These are phyloP conservation scores for Hippophae rhamnoides DNA, from an alignment of 306 rosid genomes.

Conservation along the genomic window DNA sequence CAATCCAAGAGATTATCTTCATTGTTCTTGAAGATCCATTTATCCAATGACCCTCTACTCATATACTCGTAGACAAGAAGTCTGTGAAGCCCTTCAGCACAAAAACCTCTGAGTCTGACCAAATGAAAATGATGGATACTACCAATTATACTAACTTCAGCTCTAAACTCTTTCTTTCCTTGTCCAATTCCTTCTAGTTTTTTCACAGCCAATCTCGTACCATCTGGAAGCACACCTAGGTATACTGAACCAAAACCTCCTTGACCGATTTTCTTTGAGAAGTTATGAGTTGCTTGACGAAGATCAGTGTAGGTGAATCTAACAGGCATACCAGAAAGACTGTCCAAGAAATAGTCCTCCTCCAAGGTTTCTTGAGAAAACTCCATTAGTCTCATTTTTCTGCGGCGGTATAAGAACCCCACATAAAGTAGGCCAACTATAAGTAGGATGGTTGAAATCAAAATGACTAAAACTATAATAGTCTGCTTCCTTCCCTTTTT, in stretches of 20 bases:
- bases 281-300: slow-evolving; percentile 64
- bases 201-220: slow-evolving; percentile 78
- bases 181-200: slow-evolving; percentile 82
- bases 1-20: slow-evolving; percentile 45
- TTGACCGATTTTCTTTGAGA: slow-evolving; percentile 72
- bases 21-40: slow-evolving; percentile 70
- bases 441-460: slow-evolving; percentile 34
- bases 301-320: slow-evolving; percentile 69
- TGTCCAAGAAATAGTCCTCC: slow-evolving; percentile 78
- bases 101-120: slow-evolving; percentile 74
- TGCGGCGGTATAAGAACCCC: slow-evolving; percentile 39
- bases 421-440: slow-evolving; percentile 37
- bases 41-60: slow-evolving; percentile 78
- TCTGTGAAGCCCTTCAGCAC: slow-evolving; percentile 70
- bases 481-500: slow-evolving; percentile 24
- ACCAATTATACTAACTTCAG: slow-evolving; percentile 93
- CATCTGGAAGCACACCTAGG: slow-evolving; percentile 60
- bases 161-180: slow-evolving; percentile 91
- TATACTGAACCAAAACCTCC: slow-evolving; percentile 95
- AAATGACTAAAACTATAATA: slow-evolving; percentile 41
- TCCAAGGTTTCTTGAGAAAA: slow-evolving; percentile 49
- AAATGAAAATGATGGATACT: slow-evolving; percentile 85
- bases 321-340: slow-evolving; percentile 58
- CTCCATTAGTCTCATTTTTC: slow-evolving; percentile 28
- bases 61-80: slow-evolving; percentile 81